phyloP scores from a whole-genome alignment of 2,329 filamentous ascomycete species.

The Trichoderma sp. region DNA sequence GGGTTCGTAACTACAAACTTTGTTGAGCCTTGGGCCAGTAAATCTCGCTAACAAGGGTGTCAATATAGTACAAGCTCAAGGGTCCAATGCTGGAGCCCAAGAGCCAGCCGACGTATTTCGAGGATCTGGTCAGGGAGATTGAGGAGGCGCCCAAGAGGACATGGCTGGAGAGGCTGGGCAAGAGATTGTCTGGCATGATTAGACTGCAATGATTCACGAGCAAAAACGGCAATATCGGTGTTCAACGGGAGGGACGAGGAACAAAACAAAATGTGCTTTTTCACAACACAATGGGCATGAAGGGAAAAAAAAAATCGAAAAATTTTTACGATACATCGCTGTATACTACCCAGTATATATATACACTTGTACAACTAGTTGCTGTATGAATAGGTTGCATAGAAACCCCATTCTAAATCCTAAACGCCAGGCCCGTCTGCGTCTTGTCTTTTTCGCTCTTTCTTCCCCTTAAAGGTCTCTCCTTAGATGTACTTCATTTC shows the following conservation, averaged over 20 bases:
- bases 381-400: conserved; percentile 23
- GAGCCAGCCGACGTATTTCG: conserved; percentile 68
- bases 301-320: not conserved
- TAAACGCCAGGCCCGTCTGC: conserved; percentile 27
- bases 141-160: conserved; percentile 64
- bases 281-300: conserved; percentile 42
- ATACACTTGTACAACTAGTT: conserved; percentile 30
- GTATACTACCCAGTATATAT: conserved; percentile 34
- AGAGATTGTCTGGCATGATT: conserved; percentile 63
- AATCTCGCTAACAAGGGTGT: conserved; percentile 26
- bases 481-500: conserved; percentile 76
- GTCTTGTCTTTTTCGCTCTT: not conserved
- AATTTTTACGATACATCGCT: conserved; percentile 37
- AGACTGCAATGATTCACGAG: conserved; percentile 52
- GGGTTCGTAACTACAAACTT: conserved; percentile 46
- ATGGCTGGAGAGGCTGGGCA: conserved; percentile 55
- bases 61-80: conserved; percentile 45
- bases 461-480: conserved; percentile 1
- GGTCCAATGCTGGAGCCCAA: conserved; percentile 59
- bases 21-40: not conserved
- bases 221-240: not conserved
- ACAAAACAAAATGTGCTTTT: not conserved
- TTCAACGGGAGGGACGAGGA: not conserved
- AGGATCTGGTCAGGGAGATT: conserved; percentile 63
- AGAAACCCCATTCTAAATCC: conserved; percentile 21